Base-by-base conservation (phyloP, 2,329 filamentous ascomycete species). In the Paracoccidioides lutzii region DNA sequence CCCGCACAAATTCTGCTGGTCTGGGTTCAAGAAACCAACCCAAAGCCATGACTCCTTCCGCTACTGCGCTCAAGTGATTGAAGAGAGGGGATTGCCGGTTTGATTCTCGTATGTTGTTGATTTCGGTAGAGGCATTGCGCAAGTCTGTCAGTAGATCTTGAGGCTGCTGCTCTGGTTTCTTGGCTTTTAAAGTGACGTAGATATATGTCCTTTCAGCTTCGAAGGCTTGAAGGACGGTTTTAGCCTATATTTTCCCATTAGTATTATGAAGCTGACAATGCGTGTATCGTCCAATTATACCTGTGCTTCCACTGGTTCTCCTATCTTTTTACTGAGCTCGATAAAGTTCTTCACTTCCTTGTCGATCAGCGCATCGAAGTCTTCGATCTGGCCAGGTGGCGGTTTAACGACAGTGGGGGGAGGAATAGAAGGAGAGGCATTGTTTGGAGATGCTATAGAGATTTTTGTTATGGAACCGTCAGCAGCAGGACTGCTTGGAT, bases 21-120 rank as follows among this genome's bases (percentile, higher is more conserved):
- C 89, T 90, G 60, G 76, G 79, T 53, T 94, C 87, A 51, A 93
- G 81, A 57, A 97, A 87, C 93, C 93, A 98, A 38, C 87, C 88
- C 57, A 98, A 76, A 42, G 90, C 84, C 66, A 88, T 85, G 62
- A 95, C 90, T 61, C 90, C 90, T 67, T 97, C 91, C 0, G 89
- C 84, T 35, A 97, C 88, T 62, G 90, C 85, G 66, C 85, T 88
- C 51, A 98, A 75, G 62, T 96, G 88, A 63, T 87, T 86, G 67
- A 88, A 89, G 62, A 87, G 75, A 1, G 84, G 79, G 1, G 85
- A 85, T 7, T 81, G 82, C 45, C 90, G 82, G 71, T 94, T 94
- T 57, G 79, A 78, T 64, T 96, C 90, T 69, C 88, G 85, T 65
- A 95, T 81, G 60, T 87, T 84, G 64, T 83, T 85, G 55, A 93